Evolutionary conservation across 2,329 filamentous ascomycete genomes (phyloP), one percentile per base, ranked within the genome.

Genomic region (Neocucurbitaria cava): DNA sequence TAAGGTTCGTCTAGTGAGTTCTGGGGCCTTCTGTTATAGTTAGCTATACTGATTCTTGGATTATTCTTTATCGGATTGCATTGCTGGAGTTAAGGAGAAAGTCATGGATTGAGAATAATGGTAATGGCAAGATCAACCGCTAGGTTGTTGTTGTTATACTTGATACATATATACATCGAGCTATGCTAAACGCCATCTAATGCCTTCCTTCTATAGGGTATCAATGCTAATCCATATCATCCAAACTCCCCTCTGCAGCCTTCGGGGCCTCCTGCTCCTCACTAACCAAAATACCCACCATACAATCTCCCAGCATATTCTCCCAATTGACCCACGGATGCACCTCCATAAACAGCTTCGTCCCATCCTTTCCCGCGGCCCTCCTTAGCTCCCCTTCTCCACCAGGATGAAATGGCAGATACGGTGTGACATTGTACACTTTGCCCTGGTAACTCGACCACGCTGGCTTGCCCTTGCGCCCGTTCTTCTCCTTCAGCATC

Each of bases 341-440:
- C 13, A 86, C 79, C 65, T 88, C 86, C 71, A 83, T 81, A 66
- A 88, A 88, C 63, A 88, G 65, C 73, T 83, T 83, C 23, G 76
- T 82, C 1, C 83, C 85, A 65, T 96, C 88, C 73, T 90, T 92
- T 62, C 87, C 91, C 0, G 78, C 83, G 28, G 82, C 89, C 69
- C 97, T 94, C 78, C 88, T 93, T 66, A 95, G 75, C 77, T 96
- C 90, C 4, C 87, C 86, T 65, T 89, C 85, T 8, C 91, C 95
- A 20, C 95, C 95, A 0, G 95, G 95, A 74, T 99, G 95, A 72
- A 92, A 99, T 1, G 90, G 87, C 31, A 92, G 73, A 72, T 98
- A 99, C 0, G 94, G 92, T 0, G 89, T 89, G 53, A 99, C 88
- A 70, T 98, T 98, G 78, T 98, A 99, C 24, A 98, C 94, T 68